Evolutionary conservation across 2,329 filamentous ascomycete genomes (phyloP), one percentile per base, ranked within the genome.

Genomic region (Penicillium sp.): DNA sequence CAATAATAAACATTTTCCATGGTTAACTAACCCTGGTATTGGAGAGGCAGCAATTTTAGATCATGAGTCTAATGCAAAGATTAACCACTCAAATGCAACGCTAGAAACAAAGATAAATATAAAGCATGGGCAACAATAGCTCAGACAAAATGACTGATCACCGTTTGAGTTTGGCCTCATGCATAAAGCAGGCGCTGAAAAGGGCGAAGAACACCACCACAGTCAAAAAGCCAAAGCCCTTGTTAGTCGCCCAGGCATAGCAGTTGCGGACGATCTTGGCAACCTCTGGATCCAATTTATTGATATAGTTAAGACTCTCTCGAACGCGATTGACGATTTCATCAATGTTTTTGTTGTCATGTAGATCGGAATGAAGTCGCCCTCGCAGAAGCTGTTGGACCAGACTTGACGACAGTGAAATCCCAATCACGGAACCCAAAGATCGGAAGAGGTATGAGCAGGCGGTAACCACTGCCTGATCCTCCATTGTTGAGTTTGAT

Each of bases 361-460:
- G 75, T 47, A 92, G 75, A 2, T 80, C 78, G 1, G 71, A 66
- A 2, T 78, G 76, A 4, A 93, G 78, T 47, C 82, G 78, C 2
- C 76, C 76, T 16, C 88, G 80, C 21, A 93, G 78, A 3, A 81
- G 80, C 67, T 89, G 85, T 69, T 93, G 91, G 46, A 91, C 82
- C 8, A 90, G 81, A 1, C 89, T 90, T 1, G 89, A 86, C 50
- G 84, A 84, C 56, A 90, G 76, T n/a, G 87, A 88, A 54, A 92
- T 80, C 11, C 90, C 84, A 39, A 86, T 81, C 10, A 86, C 84
- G 16, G 81, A 83, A 11, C 85, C 90, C 0, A 93, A 79, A 1
- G 87, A 88, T 39, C 90, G 86, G 79, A 93, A 93, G 24, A 93
- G 84, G 74, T 93, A 93, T 21, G 87, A 90, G 71, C 89, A 91